Evolutionary conservation across 225 moss, liverwort and hornwort genomes (phyloP), one percentile per base, ranked within the genome.

Genomic region (Asterella californica): DNA sequence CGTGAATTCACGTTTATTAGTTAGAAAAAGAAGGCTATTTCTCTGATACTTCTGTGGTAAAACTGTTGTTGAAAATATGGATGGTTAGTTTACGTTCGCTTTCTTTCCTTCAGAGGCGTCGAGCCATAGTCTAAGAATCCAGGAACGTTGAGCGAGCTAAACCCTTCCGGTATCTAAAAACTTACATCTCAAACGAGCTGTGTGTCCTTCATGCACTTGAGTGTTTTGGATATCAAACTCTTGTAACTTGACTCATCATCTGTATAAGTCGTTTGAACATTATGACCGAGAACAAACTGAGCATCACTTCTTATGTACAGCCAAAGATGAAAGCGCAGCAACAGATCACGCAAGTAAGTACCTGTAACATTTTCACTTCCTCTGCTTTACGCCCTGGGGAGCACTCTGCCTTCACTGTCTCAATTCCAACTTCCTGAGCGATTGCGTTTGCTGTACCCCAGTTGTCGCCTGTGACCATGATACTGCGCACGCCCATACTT

Each of bases 401-500:
- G 18, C 92, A 88, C 82, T 93, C 99, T 9, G 95, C 99, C 80
- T 81, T 73, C 5, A 99, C 90, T 30, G 82, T 74, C 9, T 89
- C 89, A 25, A 99, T 93, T 55, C 93, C 92, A 15, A 99, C 74
- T 77, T 99, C 99, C 36, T 84, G 85, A 6, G 93, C 95, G 78
- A 99, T 91, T 8, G 99, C 95, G 65, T 85, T 84, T 30, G 99
- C 95, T 53, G 99, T 99, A 52, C 95, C 99, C 92, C 93, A 94
- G 75, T 99, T 99, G 55, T 99, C 99, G 21, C 99, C 99, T 29
- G 95, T 99, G 42, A 99, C 99, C 93, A 99, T 92, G 80, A 99
- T 88, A 82, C 92, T 89, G 72, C 81, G 85, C 33, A 99, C 89
- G 21, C 92, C 92, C 93, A 95, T 99, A 9, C 78, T 34, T 72